Base-by-base conservation (phyloP, 2,329 filamentous ascomycete species). In the Neofusicoccum ribis region DNA sequence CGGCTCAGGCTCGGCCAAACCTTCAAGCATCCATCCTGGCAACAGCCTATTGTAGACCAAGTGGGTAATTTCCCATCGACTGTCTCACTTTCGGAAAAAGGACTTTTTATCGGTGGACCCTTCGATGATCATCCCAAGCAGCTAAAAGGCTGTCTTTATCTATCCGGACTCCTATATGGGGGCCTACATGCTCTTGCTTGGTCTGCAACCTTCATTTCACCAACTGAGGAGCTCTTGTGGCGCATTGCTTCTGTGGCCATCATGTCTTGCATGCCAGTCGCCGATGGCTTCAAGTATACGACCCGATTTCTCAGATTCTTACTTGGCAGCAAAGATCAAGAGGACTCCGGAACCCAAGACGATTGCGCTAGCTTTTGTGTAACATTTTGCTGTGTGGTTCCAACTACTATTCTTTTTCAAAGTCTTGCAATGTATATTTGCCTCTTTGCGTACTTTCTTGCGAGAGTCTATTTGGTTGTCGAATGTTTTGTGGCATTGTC, bases 151-250 rank as follows among this genome's bases (percentile, higher is more conserved):
- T 39, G 37, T 23, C 41, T 41, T 6, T 43, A 56, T 56, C 39
- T 23, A 12, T 65, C 68, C 5, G 60, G 56, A 4, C 8, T 67
- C n/a, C 9, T 65, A 5, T 70, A 71, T 49, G 71, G 70, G 1
- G 64, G 65, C 6, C 46, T 72, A 4, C 72, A 73, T 44, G 36
- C 70, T 1, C 23, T 69, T 15, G 70, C 70, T 5, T 73, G 71
- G 72, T 66, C 69, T 41, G 72, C 69, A 0, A 68, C 67, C 1
- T 72, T 73, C 39, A 34, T 46, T 4, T 67, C 66, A 1, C 6
- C 11, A 0, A 12, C 51, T 0, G 61, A 72, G 46, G 52, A 46
- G 12, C 39, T 67, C 39, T 12, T 69, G 0, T 73, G 70, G 70
- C 54, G 58, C 11, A 20, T 39, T 9, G 46, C 56, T 1, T 34